These are phyloP conservation scores for Caulochytrium protostelioides DNA, from an alignment of 371 early-diverging fungal genomes.

Conservation along the genomic window DNA sequence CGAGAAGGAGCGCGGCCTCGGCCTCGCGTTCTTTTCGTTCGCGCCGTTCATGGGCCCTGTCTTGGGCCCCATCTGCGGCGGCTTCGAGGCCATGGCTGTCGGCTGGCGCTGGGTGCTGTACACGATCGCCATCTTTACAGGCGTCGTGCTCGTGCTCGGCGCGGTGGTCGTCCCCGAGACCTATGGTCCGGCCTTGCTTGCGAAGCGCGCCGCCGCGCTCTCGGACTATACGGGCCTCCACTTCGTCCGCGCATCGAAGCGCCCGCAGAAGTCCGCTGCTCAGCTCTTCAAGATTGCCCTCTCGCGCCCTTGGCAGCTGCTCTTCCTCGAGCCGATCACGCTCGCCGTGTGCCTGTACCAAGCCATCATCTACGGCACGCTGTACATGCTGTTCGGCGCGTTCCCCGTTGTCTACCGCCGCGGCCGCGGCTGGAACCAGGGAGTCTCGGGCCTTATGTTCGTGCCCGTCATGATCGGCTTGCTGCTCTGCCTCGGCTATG, in stretches of 20 bases:
- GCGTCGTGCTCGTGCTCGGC: too few relatives aligned
- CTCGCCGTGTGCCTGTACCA: constrained; percentile 16
- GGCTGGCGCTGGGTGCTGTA: constrained; percentile 25
- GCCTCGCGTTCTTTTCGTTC: too few relatives aligned
- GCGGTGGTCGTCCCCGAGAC: too few relatives aligned
- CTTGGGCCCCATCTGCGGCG: constrained; percentile 21
- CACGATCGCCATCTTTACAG: too few relatives aligned
- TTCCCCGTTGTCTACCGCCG: constrained; percentile 14
- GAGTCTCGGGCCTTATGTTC: too few relatives aligned
- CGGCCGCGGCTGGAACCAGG: too few relatives aligned
- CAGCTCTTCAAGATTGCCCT: constrained; percentile 14
- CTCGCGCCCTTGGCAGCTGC: constrained; percentile 16
- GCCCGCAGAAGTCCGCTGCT: too few relatives aligned
- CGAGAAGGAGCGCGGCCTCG: too few relatives aligned
- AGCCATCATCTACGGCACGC: constrained; percentile 2
- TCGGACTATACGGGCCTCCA: constrained; percentile 13
- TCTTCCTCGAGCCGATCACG: constrained; percentile 18
- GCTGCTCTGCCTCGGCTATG: too few relatives aligned
- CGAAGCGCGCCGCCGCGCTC: constrained; percentile 10
- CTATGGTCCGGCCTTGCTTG: constrained; percentile 17
- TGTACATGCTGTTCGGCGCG: constrained; percentile 22
- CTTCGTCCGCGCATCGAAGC: too few relatives aligned
- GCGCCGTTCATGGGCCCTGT: constrained; percentile 23
- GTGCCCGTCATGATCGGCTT: too few relatives aligned
- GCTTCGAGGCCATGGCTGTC: constrained; percentile 20